These are phyloP conservation scores for Elasticomyces elasticus DNA, from an alignment of 495 filamentous ascomycete genomes.

Conservation along the genomic window DNA sequence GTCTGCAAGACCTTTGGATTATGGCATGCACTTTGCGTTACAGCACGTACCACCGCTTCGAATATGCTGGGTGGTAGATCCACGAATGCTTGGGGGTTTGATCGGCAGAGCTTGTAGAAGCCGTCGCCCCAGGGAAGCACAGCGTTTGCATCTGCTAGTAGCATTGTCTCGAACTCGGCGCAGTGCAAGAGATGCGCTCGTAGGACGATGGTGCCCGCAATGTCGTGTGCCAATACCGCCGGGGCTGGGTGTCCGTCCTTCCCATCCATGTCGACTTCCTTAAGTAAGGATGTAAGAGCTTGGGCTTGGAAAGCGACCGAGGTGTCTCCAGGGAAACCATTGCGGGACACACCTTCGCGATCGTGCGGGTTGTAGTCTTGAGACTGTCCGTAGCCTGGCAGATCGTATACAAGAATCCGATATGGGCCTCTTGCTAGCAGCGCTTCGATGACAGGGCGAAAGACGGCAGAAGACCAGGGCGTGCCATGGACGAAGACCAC, in stretches of 20 bases:
- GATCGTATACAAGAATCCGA: slow-evolving; percentile 10
- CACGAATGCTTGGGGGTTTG: slow-evolving; percentile 3
- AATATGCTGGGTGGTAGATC: slow-evolving; percentile 8
- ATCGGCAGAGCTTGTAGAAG: slow-evolving; percentile 13
- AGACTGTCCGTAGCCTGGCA: slow-evolving; percentile 12
- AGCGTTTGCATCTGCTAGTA: slow-evolving; percentile 10
- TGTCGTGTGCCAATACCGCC: slow-evolving; percentile 14
- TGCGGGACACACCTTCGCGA: background rate
- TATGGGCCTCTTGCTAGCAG: slow-evolving; percentile 2
- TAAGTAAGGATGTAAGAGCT: slow-evolving; percentile 6
- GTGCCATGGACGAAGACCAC: slow-evolving; percentile 18
- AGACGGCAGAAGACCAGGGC: slow-evolving; percentile 15
- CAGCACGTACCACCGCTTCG: slow-evolving; percentile 8
- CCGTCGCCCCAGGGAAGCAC: slow-evolving; percentile 17
- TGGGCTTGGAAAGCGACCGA: slow-evolving; percentile 3
- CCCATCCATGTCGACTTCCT: slow-evolving; percentile 4
- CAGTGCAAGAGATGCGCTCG: slow-evolving; percentile 9
- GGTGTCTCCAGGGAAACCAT: slow-evolving; percentile 8
- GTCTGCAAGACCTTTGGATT: slow-evolving; percentile 1
- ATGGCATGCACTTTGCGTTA: slow-evolving; percentile 7
- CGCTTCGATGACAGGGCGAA: slow-evolving; percentile 4
- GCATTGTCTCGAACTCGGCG: slow-evolving; percentile 5
- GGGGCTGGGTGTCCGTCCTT: background rate
- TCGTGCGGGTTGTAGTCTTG: background rate
- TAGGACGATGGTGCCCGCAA: slow-evolving; percentile 12